Evolutionary conservation across 768 basidiomycete genomes (phyloP), one percentile per base, ranked within the genome.

Genomic region (Trametes cinnabarina): DNA sequence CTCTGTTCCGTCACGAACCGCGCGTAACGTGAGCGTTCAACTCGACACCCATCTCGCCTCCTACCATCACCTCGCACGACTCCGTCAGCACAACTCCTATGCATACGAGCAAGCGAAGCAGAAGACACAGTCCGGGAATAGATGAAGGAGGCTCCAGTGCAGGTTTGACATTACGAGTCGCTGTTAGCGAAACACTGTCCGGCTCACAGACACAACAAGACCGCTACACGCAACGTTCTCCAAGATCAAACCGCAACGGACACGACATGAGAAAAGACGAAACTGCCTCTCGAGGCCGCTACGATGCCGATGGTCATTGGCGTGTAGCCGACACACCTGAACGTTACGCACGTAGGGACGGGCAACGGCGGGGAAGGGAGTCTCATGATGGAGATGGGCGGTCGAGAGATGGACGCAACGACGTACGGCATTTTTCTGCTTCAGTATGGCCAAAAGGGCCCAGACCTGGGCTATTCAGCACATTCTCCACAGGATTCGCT

Each of bases 291-390:
- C 79, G 82, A 30, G 53, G 48, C 43, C 76, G 73, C 65, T 80
- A 75, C 66, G 82, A 76, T 65, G 79, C 79, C 39, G 74, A 79
- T 58, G 79, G 78, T 63, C 55, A 50, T 23, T 85, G 85, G 83
- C 78, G 78, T 57, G 73, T 75, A 57, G 69, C 72, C 55, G 79
- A 81, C 58, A 64, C 72, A 15, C 48, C 65, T 9, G 67, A 69
- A 55, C 56, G 55, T 4, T 51, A 55, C 26, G 25, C 42, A 5
- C 54, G 60, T 11, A 55, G 54, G 30, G 63, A 65, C 35, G 57
- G 53, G 41, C 48, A 40, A 17, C 51, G 58, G 39, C 39, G 57
- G 10, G 53, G 51, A 25, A 51, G 57, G 22, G 63, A 59, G 37
- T n/a, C 55, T 22, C 54, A 44, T 34, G 58, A 60, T 22, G 55